Evolutionary conservation across 2,329 filamentous ascomycete species (phyloP).

Genomic region (Aspergillus vadensis): DNA sequence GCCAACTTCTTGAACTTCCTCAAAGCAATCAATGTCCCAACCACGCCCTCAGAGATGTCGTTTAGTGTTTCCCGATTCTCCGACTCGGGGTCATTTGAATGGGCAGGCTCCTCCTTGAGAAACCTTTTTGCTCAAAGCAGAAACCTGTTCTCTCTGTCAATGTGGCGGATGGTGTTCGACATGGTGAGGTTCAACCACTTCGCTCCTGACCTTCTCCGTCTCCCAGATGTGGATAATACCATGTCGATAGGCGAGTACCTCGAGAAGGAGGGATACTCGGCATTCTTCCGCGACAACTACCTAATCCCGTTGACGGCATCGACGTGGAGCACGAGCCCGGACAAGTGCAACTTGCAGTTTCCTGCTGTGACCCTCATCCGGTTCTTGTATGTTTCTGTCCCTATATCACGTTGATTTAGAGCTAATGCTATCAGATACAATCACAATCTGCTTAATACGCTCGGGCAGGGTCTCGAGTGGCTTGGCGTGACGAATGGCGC

Average conservation of each 20-base stretch:
- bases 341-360: constrained; percentile 9
- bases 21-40: not conserved
- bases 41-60: constrained; percentile 6
- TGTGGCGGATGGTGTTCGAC: constrained; percentile 13
- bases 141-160: not conserved
- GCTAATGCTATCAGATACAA: not conserved
- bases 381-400: not conserved
- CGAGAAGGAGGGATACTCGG: constrained; percentile 3
- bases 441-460: constrained; percentile 7
- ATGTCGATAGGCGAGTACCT: constrained; percentile 10
- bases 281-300: constrained; percentile 5
- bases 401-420: not conserved
- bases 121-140: constrained; percentile 2
- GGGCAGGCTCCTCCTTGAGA: constrained; percentile 2
- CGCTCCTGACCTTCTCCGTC: constrained; percentile 4
- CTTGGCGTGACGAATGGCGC: constrained; percentile 3
- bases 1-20: constrained; percentile 12
- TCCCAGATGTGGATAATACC: not conserved
- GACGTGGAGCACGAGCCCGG: constrained; percentile 12
- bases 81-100: constrained; percentile 2
- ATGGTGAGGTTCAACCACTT: constrained; percentile 10
- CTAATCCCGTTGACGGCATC: constrained; percentile 9
- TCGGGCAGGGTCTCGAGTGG: constrained; percentile 1
- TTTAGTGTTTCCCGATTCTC: constrained; percentile 8
- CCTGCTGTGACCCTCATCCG: constrained; percentile 3